Conservation (phyloP, 345 rosid species). For the Citrus unshiu region DNA sequence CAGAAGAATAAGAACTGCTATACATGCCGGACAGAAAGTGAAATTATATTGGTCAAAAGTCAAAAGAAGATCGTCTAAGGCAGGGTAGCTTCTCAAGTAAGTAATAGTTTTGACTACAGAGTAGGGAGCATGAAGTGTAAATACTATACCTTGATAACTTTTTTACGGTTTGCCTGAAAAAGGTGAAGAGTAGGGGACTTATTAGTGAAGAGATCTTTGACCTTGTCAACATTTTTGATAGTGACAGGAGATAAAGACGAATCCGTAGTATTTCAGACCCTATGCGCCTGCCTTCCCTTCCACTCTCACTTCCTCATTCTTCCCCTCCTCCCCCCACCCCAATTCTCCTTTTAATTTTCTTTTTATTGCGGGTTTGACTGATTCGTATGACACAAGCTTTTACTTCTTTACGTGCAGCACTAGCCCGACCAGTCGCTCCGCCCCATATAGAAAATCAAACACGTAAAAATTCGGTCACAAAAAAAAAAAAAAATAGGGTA, state of each 20-base stretch:
- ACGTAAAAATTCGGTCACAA: too few species aligned
- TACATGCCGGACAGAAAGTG: too few species aligned
- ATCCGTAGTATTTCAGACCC: background rate
- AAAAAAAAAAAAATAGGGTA: too few species aligned
- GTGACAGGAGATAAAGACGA: background rate
- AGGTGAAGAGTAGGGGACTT: background rate
- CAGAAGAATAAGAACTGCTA: too few species aligned
- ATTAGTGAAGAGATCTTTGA: background rate
- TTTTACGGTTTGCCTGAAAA: background rate
- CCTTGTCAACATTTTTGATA: background rate
- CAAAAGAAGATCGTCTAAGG: background rate
- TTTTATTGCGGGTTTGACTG: background rate
- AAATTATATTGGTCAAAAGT: background rate
- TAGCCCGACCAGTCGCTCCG: background rate
- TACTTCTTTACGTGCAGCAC: background rate
- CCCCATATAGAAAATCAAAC: too few species aligned
- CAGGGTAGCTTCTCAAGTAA: slow-evolving; percentile 3
- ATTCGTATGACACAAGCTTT: background rate
- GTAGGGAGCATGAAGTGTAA: background rate
- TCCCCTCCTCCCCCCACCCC: too few species aligned
- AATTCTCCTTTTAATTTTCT: background rate
- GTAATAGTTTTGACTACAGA: background rate
- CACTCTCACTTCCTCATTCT: background rate
- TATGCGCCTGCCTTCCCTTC: background rate
- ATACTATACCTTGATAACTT: background rate